A percentile compares a stretch with the other conserved stretches of the same genome.
phyloP scores from a whole-genome alignment of 441 rosid species.

The Hura crepitans region DNA sequence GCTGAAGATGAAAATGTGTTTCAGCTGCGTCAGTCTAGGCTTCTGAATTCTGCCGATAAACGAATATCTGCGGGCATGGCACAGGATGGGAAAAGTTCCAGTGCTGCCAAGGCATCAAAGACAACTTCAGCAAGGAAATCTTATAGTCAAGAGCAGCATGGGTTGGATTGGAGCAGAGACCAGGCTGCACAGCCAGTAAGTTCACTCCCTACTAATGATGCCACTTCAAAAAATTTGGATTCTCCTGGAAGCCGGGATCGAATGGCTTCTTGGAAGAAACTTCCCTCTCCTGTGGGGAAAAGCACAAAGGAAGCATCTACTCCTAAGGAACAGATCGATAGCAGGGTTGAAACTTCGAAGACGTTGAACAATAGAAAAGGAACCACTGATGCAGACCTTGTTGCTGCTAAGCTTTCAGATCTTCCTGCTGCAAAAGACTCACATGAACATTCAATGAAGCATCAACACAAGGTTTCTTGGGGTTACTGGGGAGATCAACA shows the following conservation, averaged over 20 bases:
- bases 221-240: slow-evolving; percentile 45
- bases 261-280: slow-evolving; percentile 86
- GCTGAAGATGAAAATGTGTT: slow-evolving; percentile 71
- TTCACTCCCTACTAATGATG: slow-evolving; percentile 40
- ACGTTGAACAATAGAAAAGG: slow-evolving; percentile 34
- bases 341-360: slow-evolving; percentile 48
- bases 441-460: slow-evolving; percentile 61
- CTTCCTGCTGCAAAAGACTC: slow-evolving; percentile 52
- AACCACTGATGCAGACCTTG: slow-evolving; percentile 40
- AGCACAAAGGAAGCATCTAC: slow-evolving; percentile 48
- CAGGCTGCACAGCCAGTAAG: slow-evolving; percentile 36
- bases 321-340: slow-evolving; percentile 45
- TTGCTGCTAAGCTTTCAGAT: slow-evolving; percentile 44
- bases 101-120: slow-evolving; percentile 52
- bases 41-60: slow-evolving; percentile 70
- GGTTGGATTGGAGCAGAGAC: slow-evolving; percentile 62
- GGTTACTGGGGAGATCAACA: slow-evolving; percentile 89
- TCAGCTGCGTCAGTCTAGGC: slow-evolving; percentile 75
- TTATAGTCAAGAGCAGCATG: slow-evolving; percentile 91
- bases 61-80: slow-evolving; percentile 40
- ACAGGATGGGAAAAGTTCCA: slow-evolving; percentile 59
- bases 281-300: slow-evolving; percentile 72
- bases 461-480: slow-evolving; percentile 81
- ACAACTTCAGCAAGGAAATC: slow-evolving; percentile 62
- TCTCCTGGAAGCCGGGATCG: slow-evolving; percentile 63